A percentile compares a stretch with the other conserved stretches of the same genome.
Conservation (phyloP, 1,284 basidiomycete species). For the Cryptococcus wingfieldii region DNA sequence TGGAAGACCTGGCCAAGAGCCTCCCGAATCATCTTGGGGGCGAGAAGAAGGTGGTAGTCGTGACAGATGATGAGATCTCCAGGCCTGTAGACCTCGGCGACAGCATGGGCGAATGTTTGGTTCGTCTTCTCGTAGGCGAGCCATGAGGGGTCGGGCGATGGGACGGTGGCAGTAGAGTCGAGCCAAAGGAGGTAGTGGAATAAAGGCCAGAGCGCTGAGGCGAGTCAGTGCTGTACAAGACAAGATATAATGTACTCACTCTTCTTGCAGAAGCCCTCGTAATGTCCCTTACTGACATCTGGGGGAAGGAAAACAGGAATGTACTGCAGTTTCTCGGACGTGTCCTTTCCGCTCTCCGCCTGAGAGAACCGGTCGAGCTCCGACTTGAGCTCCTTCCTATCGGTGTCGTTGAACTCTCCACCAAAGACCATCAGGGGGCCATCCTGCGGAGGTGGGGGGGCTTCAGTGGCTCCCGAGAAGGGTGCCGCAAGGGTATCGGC, state of each 20-base stretch:
- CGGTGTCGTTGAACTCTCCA: conserved; percentile 57
- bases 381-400: conserved; percentile 60
- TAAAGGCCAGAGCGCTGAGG: conserved; percentile 84
- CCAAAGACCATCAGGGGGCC: conserved; percentile 51
- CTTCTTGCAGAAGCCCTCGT: conserved; percentile 96
- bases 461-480: background rate
- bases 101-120: conserved; percentile 72
- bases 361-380: conserved; percentile 62
- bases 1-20: conserved; percentile 62
- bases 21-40: conserved; percentile 78
- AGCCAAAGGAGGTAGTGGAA: conserved; percentile 99
- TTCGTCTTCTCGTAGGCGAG: conserved; percentile 81
- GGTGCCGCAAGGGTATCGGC: conserved; percentile 16
- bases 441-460: conserved; percentile 26
- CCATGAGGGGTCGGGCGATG: conserved; percentile 69
- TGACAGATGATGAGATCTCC: conserved; percentile 90
- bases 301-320: conserved; percentile 91
- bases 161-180: conserved; percentile 59
- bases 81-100: conserved; percentile 70
- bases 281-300: conserved; percentile 84
- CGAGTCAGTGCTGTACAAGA: conserved; percentile 4
- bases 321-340: conserved; percentile 62
- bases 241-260: conserved; percentile 56
- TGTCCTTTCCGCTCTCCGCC: conserved; percentile 52
- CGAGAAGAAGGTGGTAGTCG: conserved; percentile 89